Percentiles rank a stretch among this genome's conserved stretches.
Conservation (phyloP, 441 rosid species). For the Isatis lusitanica region DNA sequence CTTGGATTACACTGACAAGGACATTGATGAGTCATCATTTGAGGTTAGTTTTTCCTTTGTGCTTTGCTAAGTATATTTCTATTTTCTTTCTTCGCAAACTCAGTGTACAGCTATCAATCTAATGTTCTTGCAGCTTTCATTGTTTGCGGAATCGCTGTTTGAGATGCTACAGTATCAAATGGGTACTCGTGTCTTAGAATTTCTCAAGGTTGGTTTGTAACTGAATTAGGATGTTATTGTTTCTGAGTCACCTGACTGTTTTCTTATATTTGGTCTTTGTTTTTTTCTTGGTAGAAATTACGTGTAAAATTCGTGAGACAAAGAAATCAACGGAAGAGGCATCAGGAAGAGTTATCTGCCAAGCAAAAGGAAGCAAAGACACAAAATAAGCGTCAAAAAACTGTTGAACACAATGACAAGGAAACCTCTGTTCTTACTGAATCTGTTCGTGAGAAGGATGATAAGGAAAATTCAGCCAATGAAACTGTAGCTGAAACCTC, state of each 20-base stretch:
- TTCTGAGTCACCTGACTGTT: background rate
- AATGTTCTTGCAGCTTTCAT: constrained; percentile 66
- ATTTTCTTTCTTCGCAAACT: constrained; percentile 3
- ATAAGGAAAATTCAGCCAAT: constrained; percentile 34
- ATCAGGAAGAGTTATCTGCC: constrained; percentile 51
- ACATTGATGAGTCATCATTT: constrained; percentile 83
- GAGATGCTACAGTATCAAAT: constrained; percentile 98
- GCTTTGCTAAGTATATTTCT: constrained; percentile 14
- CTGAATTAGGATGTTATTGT: constrained; percentile 18
- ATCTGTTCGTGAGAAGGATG: constrained; percentile 44
- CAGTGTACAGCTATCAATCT: constrained; percentile 5
- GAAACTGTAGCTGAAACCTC: constrained; percentile 12
- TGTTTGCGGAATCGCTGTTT: constrained; percentile 86
- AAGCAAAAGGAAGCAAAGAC: constrained; percentile 50
- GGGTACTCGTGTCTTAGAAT: constrained; percentile 76
- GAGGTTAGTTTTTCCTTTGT: constrained; percentile 54
- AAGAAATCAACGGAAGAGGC: constrained; percentile 85
- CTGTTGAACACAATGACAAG: constrained; percentile 54
- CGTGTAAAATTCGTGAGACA: constrained; percentile 62
- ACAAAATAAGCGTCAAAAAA: constrained; percentile 59
- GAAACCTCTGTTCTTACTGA: constrained; percentile 42
- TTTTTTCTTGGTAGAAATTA: constrained; percentile 52
- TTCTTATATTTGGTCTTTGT: constrained; percentile 4
- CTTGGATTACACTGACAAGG: constrained; percentile 87
- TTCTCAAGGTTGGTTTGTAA: constrained; percentile 72